Base-by-base conservation (phyloP, 768 basidiomycete species). In the Paxillus ammoniavirescens region DNA sequence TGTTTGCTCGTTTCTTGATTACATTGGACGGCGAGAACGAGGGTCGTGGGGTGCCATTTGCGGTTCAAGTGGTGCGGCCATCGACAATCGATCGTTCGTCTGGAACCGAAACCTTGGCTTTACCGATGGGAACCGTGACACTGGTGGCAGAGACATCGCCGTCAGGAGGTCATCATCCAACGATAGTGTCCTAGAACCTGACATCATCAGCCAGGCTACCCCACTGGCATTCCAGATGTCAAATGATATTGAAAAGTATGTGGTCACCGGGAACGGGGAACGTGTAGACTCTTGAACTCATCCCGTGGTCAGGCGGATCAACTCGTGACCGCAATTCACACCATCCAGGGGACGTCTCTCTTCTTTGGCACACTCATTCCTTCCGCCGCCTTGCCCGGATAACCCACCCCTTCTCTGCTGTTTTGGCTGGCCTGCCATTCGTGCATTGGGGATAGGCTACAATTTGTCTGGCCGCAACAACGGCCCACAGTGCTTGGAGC, bases 401-500 rank as follows among this genome's bases (percentile, higher is more conserved):
- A 89, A 58, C 85, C 84, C 8, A 61, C 62, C 13, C 69, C 62
- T 2, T 73, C 82, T 12, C 71, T 74, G 4, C 75, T 79, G 0
- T 87, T 86, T 65, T 88, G 83, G 81, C 75, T 84, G 36, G 26
- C 77, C 81, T n/a, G 83, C 86, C 1, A 73, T 89, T 49, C 85
- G 87, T 61, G 82, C 85, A 7, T 85, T 21, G 2, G 21, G 21
- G 21, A 82, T 79, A 7, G 85, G 84, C 42, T 84, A 87, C 61
- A 82, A 76, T 57, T 69, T 84, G 7, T 84, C 84, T 0, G 74
- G 75, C 35, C 75, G 75, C 33, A 59, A 61, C 14, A 54, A 54
- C 44, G 57, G 53, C 26, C 53, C 58, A 35, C 15, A n/a, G 36
- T 17, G 40, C n/a, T 53, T 47, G 17, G 47, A 31, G 42, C 82